A percentile compares a stretch with the other conserved stretches of the same genome.
phyloP scores from a whole-genome alignment of 1,284 basidiomycete genomes.

The Pseudomicrostroma phylloplanum region DNA sequence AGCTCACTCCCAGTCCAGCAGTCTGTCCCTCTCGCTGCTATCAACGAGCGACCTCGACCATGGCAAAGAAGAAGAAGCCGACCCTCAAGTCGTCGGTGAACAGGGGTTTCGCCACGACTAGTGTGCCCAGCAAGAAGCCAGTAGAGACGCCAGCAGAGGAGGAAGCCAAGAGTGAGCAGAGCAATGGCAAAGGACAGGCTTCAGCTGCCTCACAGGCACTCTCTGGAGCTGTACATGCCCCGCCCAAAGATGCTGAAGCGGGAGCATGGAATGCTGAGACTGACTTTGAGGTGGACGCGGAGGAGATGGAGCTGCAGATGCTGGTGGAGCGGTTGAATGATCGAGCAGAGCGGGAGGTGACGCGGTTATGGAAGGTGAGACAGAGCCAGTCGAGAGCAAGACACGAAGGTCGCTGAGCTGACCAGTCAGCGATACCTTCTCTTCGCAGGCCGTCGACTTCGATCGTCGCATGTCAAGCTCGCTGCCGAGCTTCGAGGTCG shows the following conservation, averaged over 20 bases:
- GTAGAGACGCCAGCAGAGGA: conserved; percentile 49
- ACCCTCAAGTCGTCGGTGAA: conserved; percentile 39
- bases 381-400: background rate
- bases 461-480: conserved; percentile 71
- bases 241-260: background rate
- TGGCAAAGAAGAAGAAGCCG: conserved; percentile 45
- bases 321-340: conserved; percentile 70
- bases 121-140: conserved; percentile 70
- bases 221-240: background rate
- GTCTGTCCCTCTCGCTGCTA: no score
- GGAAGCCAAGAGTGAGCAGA: conserved; percentile 8
- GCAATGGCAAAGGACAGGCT: conserved; percentile 14
- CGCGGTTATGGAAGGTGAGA: conserved; percentile 61
- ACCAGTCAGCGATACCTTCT: background rate
- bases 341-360: conserved; percentile 79
- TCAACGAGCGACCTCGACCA: conserved; percentile 6
- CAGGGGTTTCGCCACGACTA: conserved; percentile 54
- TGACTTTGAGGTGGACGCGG: conserved; percentile 17
- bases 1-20: no score
- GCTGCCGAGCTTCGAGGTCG: conserved; percentile 64
- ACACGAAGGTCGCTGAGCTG: background rate
- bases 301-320: conserved; percentile 45
- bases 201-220: conserved; percentile 4
- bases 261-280: background rate
- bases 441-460: conserved; percentile 69